Conservation (phyloP, 2,329 filamentous ascomycete genomes). For the Pezicula neosporulosa region DNA sequence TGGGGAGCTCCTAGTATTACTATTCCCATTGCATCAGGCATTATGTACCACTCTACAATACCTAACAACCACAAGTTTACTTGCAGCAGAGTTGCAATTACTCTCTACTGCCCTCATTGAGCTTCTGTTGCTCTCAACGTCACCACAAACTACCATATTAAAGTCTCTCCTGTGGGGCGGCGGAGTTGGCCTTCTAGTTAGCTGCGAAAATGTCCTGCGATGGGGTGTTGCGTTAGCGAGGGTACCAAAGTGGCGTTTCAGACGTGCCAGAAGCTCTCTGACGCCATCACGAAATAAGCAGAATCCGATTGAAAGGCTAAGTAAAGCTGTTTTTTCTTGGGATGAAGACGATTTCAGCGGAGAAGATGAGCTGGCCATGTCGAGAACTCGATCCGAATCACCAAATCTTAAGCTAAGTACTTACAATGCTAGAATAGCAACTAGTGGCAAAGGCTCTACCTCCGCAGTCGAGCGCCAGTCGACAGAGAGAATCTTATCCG, state of each 20-base stretch:
- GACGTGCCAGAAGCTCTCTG: slow-evolving; percentile 38
- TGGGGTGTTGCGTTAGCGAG: slow-evolving; percentile 85
- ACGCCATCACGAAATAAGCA: slow-evolving; percentile 1
- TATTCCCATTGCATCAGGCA: slow-evolving; percentile 83
- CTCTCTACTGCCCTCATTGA: slow-evolving; percentile 82
- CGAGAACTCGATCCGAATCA: background rate
- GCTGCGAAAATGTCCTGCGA: slow-evolving; percentile 69
- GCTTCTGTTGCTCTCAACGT: slow-evolving; percentile 70
- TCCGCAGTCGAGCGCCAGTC: slow-evolving; percentile 18
- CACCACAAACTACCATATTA: slow-evolving; percentile 80
- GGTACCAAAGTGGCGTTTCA: slow-evolving; percentile 88
- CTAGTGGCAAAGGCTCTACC: slow-evolving; percentile 16
- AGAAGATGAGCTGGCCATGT: slow-evolving; percentile 11
- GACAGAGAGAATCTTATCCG: slow-evolving; percentile 3
- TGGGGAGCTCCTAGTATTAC: slow-evolving; percentile 39
- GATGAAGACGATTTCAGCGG: slow-evolving; percentile 19
- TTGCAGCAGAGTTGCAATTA: slow-evolving; percentile 83
- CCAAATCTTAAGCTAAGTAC: slow-evolving; percentile 14
- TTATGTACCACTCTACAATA: slow-evolving; percentile 71
- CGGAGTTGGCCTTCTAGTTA: slow-evolving; percentile 71
- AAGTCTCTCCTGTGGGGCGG: slow-evolving; percentile 83
- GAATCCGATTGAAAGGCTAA: slow-evolving; percentile 1
- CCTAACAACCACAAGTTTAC: slow-evolving; percentile 83
- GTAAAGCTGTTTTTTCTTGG: slow-evolving; percentile 12
- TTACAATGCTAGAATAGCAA: slow-evolving; percentile 5